A percentile compares a stretch with the other conserved stretches of the same genome.
phyloP scores from a whole-genome alignment of 768 basidiomycete species.

The Auricularia sp. region DNA sequence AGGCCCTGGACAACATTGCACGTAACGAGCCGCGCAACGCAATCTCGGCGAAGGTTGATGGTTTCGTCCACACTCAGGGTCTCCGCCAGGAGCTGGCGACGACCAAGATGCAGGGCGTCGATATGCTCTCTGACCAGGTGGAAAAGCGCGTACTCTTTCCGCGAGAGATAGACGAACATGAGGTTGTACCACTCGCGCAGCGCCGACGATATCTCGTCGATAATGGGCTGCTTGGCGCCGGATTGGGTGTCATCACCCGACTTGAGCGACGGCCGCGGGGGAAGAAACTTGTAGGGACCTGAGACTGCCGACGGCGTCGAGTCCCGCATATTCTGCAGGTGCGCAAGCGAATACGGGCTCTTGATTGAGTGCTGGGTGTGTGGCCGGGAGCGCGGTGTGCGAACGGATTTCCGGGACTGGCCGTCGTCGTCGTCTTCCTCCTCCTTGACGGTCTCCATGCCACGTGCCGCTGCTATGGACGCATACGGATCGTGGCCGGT shows the following conservation, averaged over 20 bases:
- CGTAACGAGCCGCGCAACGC: conserved; percentile 75
- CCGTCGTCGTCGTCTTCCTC: conserved; percentile 42
- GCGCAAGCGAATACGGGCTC: conserved; percentile 63
- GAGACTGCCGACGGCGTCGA: conserved; percentile 53
- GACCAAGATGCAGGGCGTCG: conserved; percentile 82
- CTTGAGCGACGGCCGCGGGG: conserved; percentile 88
- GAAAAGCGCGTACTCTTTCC: conserved; percentile 84
- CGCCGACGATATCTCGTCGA: conserved; percentile 95
- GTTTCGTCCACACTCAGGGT: conserved; percentile 85
- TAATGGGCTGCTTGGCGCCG: conserved; percentile 75
- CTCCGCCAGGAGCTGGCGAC: conserved; percentile 80
- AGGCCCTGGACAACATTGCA: conserved; percentile 88
- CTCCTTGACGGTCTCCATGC: conserved; percentile 50
- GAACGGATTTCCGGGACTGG: conserved; percentile 48
- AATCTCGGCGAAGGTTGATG: conserved; percentile 66
- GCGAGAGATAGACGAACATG: conserved; percentile 84
- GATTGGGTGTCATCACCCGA: conserved; percentile 88
- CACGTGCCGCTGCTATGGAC: conserved; percentile 4
- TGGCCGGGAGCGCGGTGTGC: conserved; percentile 57
- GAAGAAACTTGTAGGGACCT: conserved; percentile 56
- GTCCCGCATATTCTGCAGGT: conserved; percentile 55
- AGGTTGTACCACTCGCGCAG: conserved; percentile 91
- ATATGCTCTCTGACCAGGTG: conserved; percentile 79
- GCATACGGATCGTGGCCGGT: conserved; percentile 4
- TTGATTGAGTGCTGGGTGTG: conserved; percentile 58